phyloP scores from a whole-genome alignment of 495 filamentous ascomycete genomes.

The Pseudoneurospora amorphoporcata region DNA sequence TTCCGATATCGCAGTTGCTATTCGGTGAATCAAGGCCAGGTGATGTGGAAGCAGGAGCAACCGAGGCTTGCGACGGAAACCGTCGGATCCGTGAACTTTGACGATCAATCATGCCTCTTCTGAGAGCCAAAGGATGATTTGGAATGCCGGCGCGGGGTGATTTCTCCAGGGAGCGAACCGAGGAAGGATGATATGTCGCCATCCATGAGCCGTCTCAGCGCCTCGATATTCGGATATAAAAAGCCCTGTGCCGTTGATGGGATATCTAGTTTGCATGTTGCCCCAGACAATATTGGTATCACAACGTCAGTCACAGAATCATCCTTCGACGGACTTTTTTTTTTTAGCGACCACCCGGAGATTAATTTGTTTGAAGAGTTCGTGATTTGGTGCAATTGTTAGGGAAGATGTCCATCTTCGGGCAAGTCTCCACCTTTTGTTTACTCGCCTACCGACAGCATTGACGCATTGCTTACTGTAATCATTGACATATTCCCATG shows the following conservation, averaged over 20 bases:
- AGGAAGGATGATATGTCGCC: background rate
- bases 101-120: background rate
- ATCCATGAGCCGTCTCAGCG: background rate
- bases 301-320: background rate
- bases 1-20: background rate
- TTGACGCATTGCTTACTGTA: background rate
- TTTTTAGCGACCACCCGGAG: background rate
- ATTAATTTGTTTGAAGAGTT: background rate
- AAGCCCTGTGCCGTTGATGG: background rate
- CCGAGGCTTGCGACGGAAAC: background rate
- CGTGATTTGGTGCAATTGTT: background rate
- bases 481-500: background rate
- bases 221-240: background rate
- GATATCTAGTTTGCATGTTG: background rate
- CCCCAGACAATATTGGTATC: background rate
- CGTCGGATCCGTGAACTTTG: background rate
- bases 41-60: background rate
- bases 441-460: background rate
- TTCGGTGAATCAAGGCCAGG: background rate
- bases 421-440: background rate
- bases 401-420: background rate
- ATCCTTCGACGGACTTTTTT: background rate
- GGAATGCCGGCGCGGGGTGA: background rate
- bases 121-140: background rate
- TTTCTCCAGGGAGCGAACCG: background rate